phyloP scores from a whole-genome alignment of 73 alveolate species.

The Paramecium sonneborni region DNA sequence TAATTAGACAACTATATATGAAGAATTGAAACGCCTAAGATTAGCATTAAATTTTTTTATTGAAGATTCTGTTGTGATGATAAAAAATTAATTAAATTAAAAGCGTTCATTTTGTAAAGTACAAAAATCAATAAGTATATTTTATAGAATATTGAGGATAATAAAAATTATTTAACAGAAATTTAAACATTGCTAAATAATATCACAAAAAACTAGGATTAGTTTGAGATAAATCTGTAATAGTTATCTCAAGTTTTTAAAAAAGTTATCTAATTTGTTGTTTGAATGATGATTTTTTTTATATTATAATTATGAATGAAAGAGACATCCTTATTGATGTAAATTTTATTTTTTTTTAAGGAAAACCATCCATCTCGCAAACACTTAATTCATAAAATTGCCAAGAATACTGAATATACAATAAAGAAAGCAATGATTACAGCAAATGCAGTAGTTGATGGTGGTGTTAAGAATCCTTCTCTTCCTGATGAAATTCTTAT shows the following conservation, averaged over 20 bases:
- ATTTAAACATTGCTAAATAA: background rate
- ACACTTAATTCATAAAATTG: background rate
- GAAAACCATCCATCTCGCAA: background rate
- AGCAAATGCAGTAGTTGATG: conserved; percentile 40
- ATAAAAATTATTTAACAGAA: background rate
- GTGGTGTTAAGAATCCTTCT: background rate
- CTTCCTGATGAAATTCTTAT: background rate
- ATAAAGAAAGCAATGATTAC: conserved; percentile 10
- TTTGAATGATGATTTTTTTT: background rate
- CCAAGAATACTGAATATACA: background rate
- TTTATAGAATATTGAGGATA: conserved; percentile 6
- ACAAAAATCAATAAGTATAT: conserved; percentile 21
- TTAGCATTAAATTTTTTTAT: background rate
- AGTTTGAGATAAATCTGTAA: background rate
- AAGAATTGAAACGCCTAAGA: background rate
- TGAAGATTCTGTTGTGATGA: background rate
- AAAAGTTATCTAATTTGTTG: background rate
- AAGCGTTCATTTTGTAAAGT: background rate
- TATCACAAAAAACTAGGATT: background rate
- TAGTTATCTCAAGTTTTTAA: background rate
- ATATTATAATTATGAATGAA: background rate
- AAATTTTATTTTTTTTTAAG: background rate
- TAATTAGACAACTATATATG: background rate
- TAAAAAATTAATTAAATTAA: background rate
- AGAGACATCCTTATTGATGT: background rate